Evolutionary conservation across 2,329 filamentous ascomycete species (phyloP), one percentile per base, ranked within the genome.

Genomic region (Geosmithia flava): DNA sequence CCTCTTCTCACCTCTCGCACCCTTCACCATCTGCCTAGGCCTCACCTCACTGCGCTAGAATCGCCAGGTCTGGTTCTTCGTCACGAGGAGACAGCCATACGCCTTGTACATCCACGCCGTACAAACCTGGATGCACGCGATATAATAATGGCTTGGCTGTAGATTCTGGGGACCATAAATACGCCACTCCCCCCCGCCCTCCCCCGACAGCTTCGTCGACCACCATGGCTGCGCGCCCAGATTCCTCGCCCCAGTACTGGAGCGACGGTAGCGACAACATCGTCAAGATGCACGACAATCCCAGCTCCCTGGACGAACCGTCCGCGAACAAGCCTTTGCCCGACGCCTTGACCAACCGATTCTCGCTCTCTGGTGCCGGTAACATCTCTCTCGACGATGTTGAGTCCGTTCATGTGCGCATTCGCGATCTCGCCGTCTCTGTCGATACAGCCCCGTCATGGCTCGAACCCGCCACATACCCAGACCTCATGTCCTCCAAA

Each of bases 391-490:
- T 73, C 1, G 67, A 68, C 52, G 75, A 75, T 60, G 77, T 81
- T n/a, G 67, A 75, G 20, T 65, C 74, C 1, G 75, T 80, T 7
- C 61, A 72, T 41, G 69, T 81, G 19, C 68, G 69, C 47, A 70
- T 81, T 20, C 72, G 75, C 41, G 63, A 71, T 53, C 65, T 81
- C 3, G 66, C 68, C 1, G 74, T 83, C 7, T 71, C 68, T 1
- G 76, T 83, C 17, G 73, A 83, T 50, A 74, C 76, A 2, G 73
- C 77, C 1, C 76, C 78, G 3, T 74, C 72, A 37, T 68, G 71
- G 56, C 56, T 74, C 13, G 70, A 73, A 11, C 71, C 71, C 1
- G 58, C 64, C 1, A 75, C 71, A 1, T 75, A 74, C 41, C 58
- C 62, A 0, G 64, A 68, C 20, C 61, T 70, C 7, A 60, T 68